Percentiles rank a stretch among this genome's conserved stretches.
Conservation (phyloP, 2,329 filamentous ascomycete genomes). For the Curvularia spicifera region DNA sequence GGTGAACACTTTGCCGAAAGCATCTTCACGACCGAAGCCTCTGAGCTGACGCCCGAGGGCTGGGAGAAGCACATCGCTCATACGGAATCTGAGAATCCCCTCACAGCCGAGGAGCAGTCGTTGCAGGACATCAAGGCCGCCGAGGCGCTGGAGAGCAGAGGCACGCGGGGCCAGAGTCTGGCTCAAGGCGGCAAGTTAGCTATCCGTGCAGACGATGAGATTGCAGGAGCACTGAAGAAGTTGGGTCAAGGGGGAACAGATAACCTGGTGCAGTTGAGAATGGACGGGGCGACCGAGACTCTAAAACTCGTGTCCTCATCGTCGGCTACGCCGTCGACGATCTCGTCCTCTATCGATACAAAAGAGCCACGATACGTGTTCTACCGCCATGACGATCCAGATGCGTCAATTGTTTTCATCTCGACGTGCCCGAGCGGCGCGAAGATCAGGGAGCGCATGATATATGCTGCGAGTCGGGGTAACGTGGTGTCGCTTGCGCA, state of each 20-base stretch:
- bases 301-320: slow-evolving; percentile 68
- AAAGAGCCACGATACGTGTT: slow-evolving; percentile 79
- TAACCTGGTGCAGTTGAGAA: slow-evolving; percentile 72
- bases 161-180: slow-evolving; percentile 62
- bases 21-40: slow-evolving; percentile 72
- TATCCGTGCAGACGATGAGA: slow-evolving; percentile 66
- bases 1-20: slow-evolving; percentile 79
- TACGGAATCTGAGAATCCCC: slow-evolving; percentile 64
- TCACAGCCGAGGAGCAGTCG: slow-evolving; percentile 78
- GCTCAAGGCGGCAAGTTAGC: slow-evolving; percentile 50
- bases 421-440: slow-evolving; percentile 77
- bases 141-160: slow-evolving; percentile 75
- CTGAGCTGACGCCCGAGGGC: slow-evolving; percentile 72
- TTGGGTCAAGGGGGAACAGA: slow-evolving; percentile 58
- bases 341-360: slow-evolving; percentile 66
- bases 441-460: slow-evolving; percentile 84
- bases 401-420: slow-evolving; percentile 73
- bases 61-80: slow-evolving; percentile 78
- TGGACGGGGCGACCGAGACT: slow-evolving; percentile 72
- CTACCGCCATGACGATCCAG: slow-evolving; percentile 69
- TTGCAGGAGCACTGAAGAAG: slow-evolving; percentile 67
- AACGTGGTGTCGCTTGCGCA: slow-evolving; percentile 70
- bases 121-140: slow-evolving; percentile 75
- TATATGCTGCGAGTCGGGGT: slow-evolving; percentile 71
- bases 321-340: slow-evolving; percentile 62